Evolutionary conservation across 805 yeast species (phyloP).

Genomic region (Yarrowia osloensis): DNA sequence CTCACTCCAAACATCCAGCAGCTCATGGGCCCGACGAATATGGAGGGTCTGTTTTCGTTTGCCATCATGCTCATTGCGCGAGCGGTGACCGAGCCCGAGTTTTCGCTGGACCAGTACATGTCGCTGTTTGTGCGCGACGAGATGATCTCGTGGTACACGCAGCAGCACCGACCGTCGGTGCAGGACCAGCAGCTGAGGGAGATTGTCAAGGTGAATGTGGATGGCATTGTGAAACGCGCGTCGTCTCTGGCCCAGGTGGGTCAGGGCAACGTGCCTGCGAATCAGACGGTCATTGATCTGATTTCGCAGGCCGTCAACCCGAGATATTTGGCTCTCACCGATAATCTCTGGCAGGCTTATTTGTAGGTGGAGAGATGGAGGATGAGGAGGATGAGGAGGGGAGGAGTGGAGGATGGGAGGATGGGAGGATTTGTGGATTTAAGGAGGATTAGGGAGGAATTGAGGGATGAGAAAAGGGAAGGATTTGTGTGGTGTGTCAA

Average conservation of each 20-base stretch:
- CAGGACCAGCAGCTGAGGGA: constrained; percentile 84
- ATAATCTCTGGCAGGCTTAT: constrained; percentile 94
- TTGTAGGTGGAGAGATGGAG: constrained; percentile 47
- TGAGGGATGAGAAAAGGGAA: neutral
- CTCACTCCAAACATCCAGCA: constrained; percentile 94
- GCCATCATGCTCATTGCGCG: constrained; percentile 82
- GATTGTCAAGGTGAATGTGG: constrained; percentile 85
- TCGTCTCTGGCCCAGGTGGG: constrained; percentile 70
- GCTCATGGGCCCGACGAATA: constrained; percentile 88
- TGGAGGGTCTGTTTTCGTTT: constrained; percentile 89
- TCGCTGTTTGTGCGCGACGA: constrained; percentile 97
- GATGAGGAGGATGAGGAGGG: neutral
- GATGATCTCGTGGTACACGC: constrained; percentile 90
- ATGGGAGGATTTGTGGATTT: neutral
- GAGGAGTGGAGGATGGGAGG: neutral
- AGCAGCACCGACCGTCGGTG: constrained; percentile 74
- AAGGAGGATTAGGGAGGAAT: neutral
- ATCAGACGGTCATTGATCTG: constrained; percentile 86
- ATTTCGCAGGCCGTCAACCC: constrained; percentile 96
- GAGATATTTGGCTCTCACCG: constrained; percentile 86
- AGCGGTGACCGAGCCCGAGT: constrained; percentile 87
- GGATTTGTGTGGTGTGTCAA: neutral
- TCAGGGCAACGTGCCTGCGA: constrained; percentile 65
- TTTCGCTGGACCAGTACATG: constrained; percentile 85
- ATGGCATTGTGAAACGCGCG: constrained; percentile 75